Percentiles rank a stretch among this genome's conserved stretches.
Conservation (phyloP, 208 protist genomes). For the Trypanosoma boissoni region DNA sequence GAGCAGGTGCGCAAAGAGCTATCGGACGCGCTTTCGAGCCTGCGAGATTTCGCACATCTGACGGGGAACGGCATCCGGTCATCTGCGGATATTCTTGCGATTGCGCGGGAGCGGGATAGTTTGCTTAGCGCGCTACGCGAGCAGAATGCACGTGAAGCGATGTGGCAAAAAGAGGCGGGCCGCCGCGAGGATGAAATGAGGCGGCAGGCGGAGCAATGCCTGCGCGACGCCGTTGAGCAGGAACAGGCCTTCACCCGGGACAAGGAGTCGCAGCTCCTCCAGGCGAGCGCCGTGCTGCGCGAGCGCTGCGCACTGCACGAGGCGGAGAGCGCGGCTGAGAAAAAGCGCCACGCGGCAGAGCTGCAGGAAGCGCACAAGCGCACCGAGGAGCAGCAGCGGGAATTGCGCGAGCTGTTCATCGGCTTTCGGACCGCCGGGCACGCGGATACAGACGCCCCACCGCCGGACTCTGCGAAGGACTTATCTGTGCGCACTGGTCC, state of each 20-base stretch:
- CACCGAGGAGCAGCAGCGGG: conserved; percentile 24
- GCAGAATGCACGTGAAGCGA: conserved; percentile 32
- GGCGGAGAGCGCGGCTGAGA: neutral
- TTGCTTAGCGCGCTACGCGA: conserved; percentile 53
- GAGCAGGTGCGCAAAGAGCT: conserved; percentile 29
- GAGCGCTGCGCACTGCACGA: conserved; percentile 17
- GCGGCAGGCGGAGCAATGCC: conserved; percentile 8
- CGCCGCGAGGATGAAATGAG: conserved; percentile 19
- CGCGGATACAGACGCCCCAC: too few relatives aligned
- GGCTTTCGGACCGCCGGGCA: too few relatives aligned
- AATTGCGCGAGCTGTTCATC: neutral
- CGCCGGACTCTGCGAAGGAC: too few relatives aligned
- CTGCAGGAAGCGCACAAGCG: conserved; percentile 6
- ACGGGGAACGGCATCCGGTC: conserved; percentile 17
- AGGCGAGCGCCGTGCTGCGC: conserved; percentile 5
- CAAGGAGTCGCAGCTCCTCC: conserved; percentile 18
- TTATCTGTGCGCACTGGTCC: too few relatives aligned
- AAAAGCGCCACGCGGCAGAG: conserved; percentile 11
- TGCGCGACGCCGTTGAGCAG: conserved; percentile 14
- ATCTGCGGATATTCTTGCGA: conserved; percentile 29
- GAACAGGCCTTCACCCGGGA: conserved; percentile 31
- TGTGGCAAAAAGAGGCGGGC: conserved; percentile 35
- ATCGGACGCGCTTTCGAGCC: conserved; percentile 22
- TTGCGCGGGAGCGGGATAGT: conserved; percentile 47
- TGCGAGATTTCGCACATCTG: conserved; percentile 36